Evolutionary conservation across 2,329 filamentous ascomycete genomes (phyloP), one percentile per base, ranked within the genome.

Genomic region (Exophiala aquamarina): DNA sequence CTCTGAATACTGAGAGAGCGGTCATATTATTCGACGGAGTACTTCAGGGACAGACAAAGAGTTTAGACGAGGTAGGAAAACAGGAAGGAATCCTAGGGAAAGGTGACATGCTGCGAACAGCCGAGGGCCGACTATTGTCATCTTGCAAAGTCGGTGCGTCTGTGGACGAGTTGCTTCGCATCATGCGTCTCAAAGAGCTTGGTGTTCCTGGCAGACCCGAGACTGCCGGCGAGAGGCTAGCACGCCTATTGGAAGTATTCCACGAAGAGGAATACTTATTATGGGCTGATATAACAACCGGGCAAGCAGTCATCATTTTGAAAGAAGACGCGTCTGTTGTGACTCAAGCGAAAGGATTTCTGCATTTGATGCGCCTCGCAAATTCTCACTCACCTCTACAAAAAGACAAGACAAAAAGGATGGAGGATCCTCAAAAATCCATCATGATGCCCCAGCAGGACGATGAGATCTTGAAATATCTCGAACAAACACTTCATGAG

Each of bases 1-100:
- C 82, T 5, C 74, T 97, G 28, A 97, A 95, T 68, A 79, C 89
- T 17, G 91, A 97, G 66, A 81, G 93, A 28, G 87, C 90, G 2
- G 88, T 85, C 38, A 82, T 96, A 15, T 74, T 95, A 1, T 84
- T 91, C 59, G 49, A 53, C 5, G 43, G 60, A 3, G 20, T 55
- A 18, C 45, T 58, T 17, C 50, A 62, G 14, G 53, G 61, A 23
- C 66, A 61, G 23, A 32, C 23, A 26, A 39, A 38, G 31, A 26
- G 33, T 15, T 26, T 51, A 8, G 41, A 55, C 13, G 44, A 48
- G 15, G 44, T 59, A 8, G 52, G 50, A 11, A 15, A 45, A 23
- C 37, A 43, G 23, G 48, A 55, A 41, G 46, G 41, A 4, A 20
- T 57, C 44, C 40, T 52, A 41, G 32, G 39, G 6, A 31, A 34